These are phyloP conservation scores for Letharia columbiana DNA, from an alignment of 495 filamentous ascomycete genomes.

Conservation along the genomic window DNA sequence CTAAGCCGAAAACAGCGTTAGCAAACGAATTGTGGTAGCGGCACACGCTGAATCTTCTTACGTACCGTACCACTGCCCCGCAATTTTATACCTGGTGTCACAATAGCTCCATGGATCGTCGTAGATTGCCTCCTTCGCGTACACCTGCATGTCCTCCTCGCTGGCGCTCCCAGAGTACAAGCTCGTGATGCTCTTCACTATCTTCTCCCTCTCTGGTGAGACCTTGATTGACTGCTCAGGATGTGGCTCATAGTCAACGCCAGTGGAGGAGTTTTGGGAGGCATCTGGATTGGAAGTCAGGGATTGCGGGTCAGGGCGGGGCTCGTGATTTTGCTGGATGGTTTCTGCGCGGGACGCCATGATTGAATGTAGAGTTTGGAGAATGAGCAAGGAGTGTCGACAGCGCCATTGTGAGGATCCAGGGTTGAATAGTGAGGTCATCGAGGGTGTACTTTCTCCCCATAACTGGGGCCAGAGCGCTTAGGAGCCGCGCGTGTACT, in stretches of 20 bases:
- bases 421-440: slow-evolving; percentile 11
- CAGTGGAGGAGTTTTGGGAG: slow-evolving; percentile 29
- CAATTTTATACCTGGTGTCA: slow-evolving; percentile 43
- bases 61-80: slow-evolving; percentile 42
- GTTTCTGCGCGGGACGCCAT: slow-evolving; percentile 28
- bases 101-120: slow-evolving; percentile 45
- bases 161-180: slow-evolving; percentile 40
- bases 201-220: slow-evolving; percentile 28
- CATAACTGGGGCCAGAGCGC: not conserved
- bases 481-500: not conserved
- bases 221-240: slow-evolving; percentile 33
- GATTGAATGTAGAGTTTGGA: not conserved
- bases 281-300: slow-evolving; percentile 28
- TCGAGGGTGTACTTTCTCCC: not conserved
- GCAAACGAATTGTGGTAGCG: not conserved
- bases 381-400: not conserved
- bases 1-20: slow-evolving; percentile 12
- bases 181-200: slow-evolving; percentile 35
- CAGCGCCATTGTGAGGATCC: not conserved
- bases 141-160: slow-evolving; percentile 42
- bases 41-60: not conserved
- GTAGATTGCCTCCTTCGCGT: slow-evolving; percentile 39
- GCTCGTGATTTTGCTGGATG: slow-evolving; percentile 28
- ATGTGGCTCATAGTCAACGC: slow-evolving; percentile 39
- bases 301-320: slow-evolving; percentile 30